phyloP scores from a whole-genome alignment of 495 filamentous ascomycete genomes.

The Bathelium albidoporum region DNA sequence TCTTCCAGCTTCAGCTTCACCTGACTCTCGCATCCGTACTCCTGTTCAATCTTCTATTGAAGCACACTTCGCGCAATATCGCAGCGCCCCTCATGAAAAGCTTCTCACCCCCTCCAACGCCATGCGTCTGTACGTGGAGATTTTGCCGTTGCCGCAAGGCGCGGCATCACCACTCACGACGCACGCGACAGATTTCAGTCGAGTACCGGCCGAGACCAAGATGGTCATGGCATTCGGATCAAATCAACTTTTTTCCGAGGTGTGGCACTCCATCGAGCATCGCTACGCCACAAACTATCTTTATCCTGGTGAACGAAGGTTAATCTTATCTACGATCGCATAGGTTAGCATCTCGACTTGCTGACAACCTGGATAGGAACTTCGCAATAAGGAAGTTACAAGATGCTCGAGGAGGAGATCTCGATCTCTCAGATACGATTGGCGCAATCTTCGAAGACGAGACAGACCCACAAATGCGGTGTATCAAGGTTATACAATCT shows the following conservation, averaged over 20 bases:
- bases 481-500: slow-evolving; percentile 18
- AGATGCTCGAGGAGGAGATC: slow-evolving; percentile 20
- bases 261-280: not conserved
- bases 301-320: not conserved
- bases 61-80: not conserved
- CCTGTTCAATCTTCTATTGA: not conserved
- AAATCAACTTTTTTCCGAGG: not conserved
- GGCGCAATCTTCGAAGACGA: slow-evolving; percentile 22
- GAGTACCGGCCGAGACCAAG: not conserved
- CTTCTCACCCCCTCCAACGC: not conserved
- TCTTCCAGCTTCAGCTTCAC: too few species aligned
- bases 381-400: slow-evolving; percentile 24
- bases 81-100: not conserved
- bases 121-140: slow-evolving; percentile 1
- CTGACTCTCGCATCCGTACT: too few species aligned
- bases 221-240: not conserved
- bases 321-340: not conserved
- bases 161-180: not conserved
- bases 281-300: not conserved
- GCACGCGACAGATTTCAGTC: not conserved
- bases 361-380: slow-evolving; percentile 13
- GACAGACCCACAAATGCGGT: slow-evolving; percentile 13
- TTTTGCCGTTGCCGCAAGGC: slow-evolving; percentile 1
- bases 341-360: not conserved
- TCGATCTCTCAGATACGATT: slow-evolving; percentile 23